Conservation (phyloP, 164 flowering plant species). For the Akebia trifoliata region DNA sequence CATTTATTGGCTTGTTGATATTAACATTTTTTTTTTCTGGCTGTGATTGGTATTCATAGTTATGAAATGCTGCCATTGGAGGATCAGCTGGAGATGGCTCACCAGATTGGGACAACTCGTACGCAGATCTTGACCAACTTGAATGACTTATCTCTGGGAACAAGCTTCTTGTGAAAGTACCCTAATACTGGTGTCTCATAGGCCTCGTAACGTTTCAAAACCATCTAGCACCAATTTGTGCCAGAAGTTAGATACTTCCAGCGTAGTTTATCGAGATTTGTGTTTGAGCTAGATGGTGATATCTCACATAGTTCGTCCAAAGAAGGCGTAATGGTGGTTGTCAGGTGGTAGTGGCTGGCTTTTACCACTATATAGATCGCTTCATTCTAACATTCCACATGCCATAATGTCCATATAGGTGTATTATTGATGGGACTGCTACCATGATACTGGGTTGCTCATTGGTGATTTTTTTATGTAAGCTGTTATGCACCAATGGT, state of each 20-base stretch:
- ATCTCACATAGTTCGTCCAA: too few relatives aligned
- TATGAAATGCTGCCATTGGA: slow-evolving; percentile 87
- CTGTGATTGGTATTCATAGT: slow-evolving; percentile 33
- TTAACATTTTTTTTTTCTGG: neutral
- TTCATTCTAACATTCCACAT: neutral
- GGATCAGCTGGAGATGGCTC: slow-evolving; percentile 80
- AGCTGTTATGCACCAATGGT: too few relatives aligned
- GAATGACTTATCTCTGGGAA: slow-evolving; percentile 69
- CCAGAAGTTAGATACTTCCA: neutral
- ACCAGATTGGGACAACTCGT: slow-evolving; percentile 88
- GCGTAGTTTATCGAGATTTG: neutral
- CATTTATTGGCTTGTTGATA: too few relatives aligned
- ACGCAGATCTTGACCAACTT: slow-evolving; percentile 73
- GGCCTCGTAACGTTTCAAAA: too few relatives aligned
- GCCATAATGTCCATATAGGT: neutral
- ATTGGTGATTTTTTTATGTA: too few relatives aligned
- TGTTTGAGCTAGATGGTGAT: neutral
- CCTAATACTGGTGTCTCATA: neutral
- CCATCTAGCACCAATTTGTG: too few relatives aligned
- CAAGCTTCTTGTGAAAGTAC: slow-evolving; percentile 65
- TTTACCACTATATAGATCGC: neutral
- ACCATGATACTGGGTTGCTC: neutral
- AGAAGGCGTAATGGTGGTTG: neutral
- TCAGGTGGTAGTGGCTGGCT: neutral
- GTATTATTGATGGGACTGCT: too few relatives aligned